A percentile compares a stretch with the other conserved stretches of the same genome.
These are phyloP conservation scores for Stachybotrys chlorohalonatus DNA, from an alignment of 2,329 filamentous ascomycete species.

Conservation along the genomic window DNA sequence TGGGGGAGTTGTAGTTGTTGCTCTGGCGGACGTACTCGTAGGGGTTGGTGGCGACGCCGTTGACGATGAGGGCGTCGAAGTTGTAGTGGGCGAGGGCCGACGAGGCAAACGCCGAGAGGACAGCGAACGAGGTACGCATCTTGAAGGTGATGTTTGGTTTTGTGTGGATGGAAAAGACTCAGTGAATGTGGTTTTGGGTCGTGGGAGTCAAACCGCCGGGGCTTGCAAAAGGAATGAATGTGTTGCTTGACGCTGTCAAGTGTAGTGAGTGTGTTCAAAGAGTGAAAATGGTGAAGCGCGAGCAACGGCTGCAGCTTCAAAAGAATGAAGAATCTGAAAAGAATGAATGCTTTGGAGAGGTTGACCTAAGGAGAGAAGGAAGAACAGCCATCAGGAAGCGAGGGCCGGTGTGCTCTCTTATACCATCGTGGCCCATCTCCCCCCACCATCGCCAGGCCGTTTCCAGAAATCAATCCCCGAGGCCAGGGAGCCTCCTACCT, in stretches of 20 bases:
- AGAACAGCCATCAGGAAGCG: background rate
- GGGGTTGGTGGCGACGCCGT: constrained; percentile 33
- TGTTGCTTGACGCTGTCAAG: background rate
- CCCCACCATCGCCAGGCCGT: no score
- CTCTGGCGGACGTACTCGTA: constrained; percentile 39
- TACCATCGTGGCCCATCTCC: background rate
- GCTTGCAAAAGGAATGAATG: constrained; percentile 12
- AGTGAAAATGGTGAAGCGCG: background rate
- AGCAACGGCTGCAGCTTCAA: background rate
- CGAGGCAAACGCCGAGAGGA: constrained; percentile 15
- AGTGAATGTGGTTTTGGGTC: background rate
- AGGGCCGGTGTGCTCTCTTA: background rate
- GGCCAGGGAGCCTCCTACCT: no score
- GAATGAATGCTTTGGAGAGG: background rate
- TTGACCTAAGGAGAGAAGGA: background rate
- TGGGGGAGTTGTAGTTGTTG: constrained; percentile 36
- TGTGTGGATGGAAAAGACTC: background rate
- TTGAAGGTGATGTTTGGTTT: constrained; percentile 4
- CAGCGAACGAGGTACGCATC: constrained; percentile 16
- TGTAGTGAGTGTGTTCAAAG: background rate
- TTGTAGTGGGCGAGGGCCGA: constrained; percentile 30
- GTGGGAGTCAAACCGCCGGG: constrained; percentile 12
- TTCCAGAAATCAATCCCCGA: no score
- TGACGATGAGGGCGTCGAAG: constrained; percentile 35
- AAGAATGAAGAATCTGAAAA: background rate